Evolutionary conservation across 805 yeast genomes (phyloP), one percentile per base, ranked within the genome.

Genomic region (Yamadazyma sp.): DNA sequence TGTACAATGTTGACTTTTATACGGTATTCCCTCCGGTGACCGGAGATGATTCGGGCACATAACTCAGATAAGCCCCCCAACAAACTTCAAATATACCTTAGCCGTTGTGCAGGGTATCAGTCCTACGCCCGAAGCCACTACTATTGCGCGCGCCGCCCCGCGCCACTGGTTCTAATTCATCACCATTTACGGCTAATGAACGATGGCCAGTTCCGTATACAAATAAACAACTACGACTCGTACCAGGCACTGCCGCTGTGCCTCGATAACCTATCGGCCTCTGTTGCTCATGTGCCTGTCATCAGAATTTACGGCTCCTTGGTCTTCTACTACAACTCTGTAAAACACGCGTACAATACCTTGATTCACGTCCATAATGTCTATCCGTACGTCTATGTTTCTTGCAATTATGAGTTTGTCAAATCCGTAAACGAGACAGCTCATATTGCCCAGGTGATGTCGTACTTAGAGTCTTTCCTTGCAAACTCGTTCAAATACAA

Each of bases 321-420:
- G 0, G 85, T 88, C 0, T 78, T 77, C 47, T 75, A 77, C 19
- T 70, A 72, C 8, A 27, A 41, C 3, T 16, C 23, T 48, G 75
- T 26, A 19, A 40, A 44, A 20, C 16, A 25, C 6, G 30, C 41
- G 22, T 61, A 52, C 46, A 60, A 61, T 41, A 46, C 59, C 1
- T 38, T 68, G 10, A 74, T 84, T 1, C 96, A 93, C 56, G 64
- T 93, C 7, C 98, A 90, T 62, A 90, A 91, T 26, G 76, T 77
- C 13, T 86, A 72, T 46, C 99, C 98, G 0, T 93, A 91, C 53
- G 47, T 91, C 2, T 89, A 73, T 53, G 66, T 90, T 2, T 78
- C 76, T 23, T 82, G 82, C 51, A 67, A 64, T 28, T 83, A 80
- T 8, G 44, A 60, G 30, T 41, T 31, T 23, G 22, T 31, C 2